These are phyloP conservation scores for Penicillium antarcticum DNA, from an alignment of 495 filamentous ascomycete species.

Conservation along the genomic window DNA sequence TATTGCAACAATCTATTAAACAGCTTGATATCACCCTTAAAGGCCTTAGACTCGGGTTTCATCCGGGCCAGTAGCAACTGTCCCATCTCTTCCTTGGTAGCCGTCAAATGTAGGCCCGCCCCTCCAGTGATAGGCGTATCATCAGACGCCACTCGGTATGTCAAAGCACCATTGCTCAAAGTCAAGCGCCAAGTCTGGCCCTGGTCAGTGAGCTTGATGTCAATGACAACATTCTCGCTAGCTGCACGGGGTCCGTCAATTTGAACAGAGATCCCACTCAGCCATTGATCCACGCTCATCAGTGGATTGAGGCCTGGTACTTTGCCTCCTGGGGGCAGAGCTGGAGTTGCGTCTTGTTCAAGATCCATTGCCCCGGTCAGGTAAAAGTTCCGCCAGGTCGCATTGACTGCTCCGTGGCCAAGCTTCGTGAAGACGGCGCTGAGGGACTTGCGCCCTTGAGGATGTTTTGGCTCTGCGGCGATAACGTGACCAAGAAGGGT, in stretches of 20 bases:
- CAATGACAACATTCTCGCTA: slow-evolving; percentile 3
- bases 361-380: slow-evolving; percentile 17
- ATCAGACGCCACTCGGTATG: neutral
- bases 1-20: neutral
- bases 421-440: slow-evolving; percentile 17
- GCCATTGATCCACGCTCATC: slow-evolving; percentile 10
- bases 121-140: neutral
- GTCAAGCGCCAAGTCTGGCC: slow-evolving; percentile 10
- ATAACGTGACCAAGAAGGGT: slow-evolving; percentile 20
- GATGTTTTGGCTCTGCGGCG: slow-evolving; percentile 4
- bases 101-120: neutral
- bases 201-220: slow-evolving; percentile 8
- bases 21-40: neutral
- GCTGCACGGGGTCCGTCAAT: slow-evolving; percentile 14
- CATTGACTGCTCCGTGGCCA: slow-evolving; percentile 22
- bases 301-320: neutral
- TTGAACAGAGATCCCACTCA: slow-evolving; percentile 6
- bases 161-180: slow-evolving; percentile 17
- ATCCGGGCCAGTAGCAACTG: neutral
- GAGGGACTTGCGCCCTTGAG: neutral
- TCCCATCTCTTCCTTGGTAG: neutral
- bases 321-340: neutral
- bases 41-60: neutral
- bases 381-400: slow-evolving; percentile 23
- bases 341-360: neutral